Percentiles rank a stretch among this genome's conserved stretches.
These are phyloP conservation scores for Phytophthora sp. DNA, from an alignment of 352 stramenopile species.

Conservation along the genomic window DNA sequence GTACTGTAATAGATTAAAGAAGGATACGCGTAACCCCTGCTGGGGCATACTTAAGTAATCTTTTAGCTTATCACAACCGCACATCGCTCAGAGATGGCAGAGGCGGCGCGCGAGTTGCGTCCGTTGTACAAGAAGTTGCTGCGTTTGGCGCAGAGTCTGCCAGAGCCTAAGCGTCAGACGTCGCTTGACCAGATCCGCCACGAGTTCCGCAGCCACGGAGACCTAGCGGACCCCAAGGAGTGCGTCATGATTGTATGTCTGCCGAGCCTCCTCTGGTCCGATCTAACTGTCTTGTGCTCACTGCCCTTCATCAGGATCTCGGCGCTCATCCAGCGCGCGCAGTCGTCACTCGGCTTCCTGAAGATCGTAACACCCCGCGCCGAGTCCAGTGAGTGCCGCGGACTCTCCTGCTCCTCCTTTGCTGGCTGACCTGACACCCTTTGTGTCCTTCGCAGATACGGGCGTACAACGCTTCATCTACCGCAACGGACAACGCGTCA, in stretches of 20 bases:
- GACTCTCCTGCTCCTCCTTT: not conserved
- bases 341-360: conserved; percentile 83
- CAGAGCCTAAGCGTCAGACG: conserved; percentile 64
- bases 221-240: conserved; percentile 68
- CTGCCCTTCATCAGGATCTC: conserved; percentile 67
- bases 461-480: conserved; percentile 85
- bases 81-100: conserved; percentile 26
- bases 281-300: not conserved
- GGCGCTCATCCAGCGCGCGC: conserved; percentile 72
- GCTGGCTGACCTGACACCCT: not conserved
- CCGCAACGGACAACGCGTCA: conserved; percentile 77
- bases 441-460: conserved; percentile 41
- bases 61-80: not conserved
- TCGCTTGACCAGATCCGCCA: conserved; percentile 76
- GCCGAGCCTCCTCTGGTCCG: not conserved
- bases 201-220: conserved; percentile 74
- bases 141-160: conserved; percentile 74
- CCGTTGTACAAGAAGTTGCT: conserved; percentile 89
- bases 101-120: conserved; percentile 49
- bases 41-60: not conserved
- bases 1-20: too few species aligned
- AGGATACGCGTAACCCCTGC: not conserved
- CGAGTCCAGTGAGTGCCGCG: conserved; percentile 46
- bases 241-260: conserved; percentile 39
- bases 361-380: conserved; percentile 86